phyloP scores from a whole-genome alignment of 2,329 filamentous ascomycete species.

The Aspergillus proliferans region DNA sequence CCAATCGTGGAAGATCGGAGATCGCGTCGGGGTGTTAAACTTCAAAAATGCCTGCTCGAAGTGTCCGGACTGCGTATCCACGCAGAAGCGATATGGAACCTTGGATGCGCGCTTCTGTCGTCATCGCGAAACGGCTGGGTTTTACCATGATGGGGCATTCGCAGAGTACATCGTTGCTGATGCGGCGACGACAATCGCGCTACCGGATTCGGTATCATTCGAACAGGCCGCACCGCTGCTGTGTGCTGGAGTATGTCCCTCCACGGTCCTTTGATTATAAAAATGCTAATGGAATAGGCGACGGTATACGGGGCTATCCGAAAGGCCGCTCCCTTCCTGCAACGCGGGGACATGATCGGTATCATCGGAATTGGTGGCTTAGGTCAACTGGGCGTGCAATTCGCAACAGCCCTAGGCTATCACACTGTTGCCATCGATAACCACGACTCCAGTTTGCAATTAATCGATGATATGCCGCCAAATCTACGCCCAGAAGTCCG shows the following conservation, averaged over 20 bases:
- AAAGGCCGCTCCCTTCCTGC: background rate
- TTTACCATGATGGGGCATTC: constrained; percentile 7
- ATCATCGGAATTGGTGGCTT: constrained; percentile 9
- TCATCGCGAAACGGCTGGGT: constrained; percentile 5
- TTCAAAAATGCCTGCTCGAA: constrained; percentile 6
- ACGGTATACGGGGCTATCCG: constrained; percentile 5
- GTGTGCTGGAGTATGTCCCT: constrained; percentile 8
- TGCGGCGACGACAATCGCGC: constrained; percentile 1
- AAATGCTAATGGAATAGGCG: background rate
- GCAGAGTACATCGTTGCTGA: constrained; percentile 10
- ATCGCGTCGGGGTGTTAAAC: constrained; percentile 8
- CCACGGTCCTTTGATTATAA: background rate
- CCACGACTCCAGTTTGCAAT: constrained; percentile 1
- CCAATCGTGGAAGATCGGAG: constrained; percentile 1
- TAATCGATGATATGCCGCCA: background rate
- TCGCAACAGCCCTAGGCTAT: constrained; percentile 6
- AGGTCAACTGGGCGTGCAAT: constrained; percentile 9
- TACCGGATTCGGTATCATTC: constrained; percentile 7
- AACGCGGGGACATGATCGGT: constrained; percentile 1
- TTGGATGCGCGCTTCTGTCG: constrained; percentile 8
- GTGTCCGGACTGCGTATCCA: constrained; percentile 2
- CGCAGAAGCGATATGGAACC: background rate
- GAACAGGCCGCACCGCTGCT: constrained; percentile 10
- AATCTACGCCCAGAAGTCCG: background rate
- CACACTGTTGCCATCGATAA: constrained; percentile 8